Evolutionary conservation across 306 rosid species (phyloP), one percentile per base, ranked within the genome.

Genomic region (Elaeagnus macrophylla): DNA sequence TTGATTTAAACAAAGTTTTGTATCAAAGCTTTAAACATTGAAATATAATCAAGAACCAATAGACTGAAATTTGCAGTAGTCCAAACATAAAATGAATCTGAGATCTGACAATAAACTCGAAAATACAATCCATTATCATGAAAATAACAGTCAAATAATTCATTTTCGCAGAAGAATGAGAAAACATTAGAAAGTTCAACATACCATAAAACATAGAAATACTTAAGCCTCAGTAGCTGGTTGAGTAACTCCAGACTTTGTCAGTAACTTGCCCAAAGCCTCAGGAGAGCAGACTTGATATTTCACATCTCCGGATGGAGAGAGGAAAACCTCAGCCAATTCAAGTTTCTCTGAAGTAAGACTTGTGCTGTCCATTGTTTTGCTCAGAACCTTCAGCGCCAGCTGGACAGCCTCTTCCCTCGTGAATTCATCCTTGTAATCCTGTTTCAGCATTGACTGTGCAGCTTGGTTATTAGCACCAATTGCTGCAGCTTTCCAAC

Each of bases 381-480:
- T 72, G 38, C 77, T 72, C 10, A 72, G 73, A 18, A 72, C 77
- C 73, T 72, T 72, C 39, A 72, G 62, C 13, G 77, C 77, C 36
- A 72, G 72, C 66, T 72, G 66, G 20, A 72, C 63, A 3, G 73
- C 73, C 77, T 67, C 77, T 57, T 72, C 77, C n/a, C 77, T 67
- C 5, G 73, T 72, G 41, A 72, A 61, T 15, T 72, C 73, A 57
- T 72, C 77, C 65, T 72, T 72, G 69, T 72, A 72, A 57, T 72
- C 77, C 61, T 72, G 77, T 64, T 72, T 72, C 14, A 72, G 72
- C 77, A 72, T 72, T 2, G 77, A 72, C 54, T 72, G 77, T 32
- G 77, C 77, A 13, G 77, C 73, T 61, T 72, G 77, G 62, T 72
- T 72, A 61, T 72, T 72, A 37, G 77, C 77, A 12, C 77, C 77